These are phyloP conservation scores for Pneumocystis carinii DNA, from an alignment of 1,139 yeast species.

Conservation along the genomic window DNA sequence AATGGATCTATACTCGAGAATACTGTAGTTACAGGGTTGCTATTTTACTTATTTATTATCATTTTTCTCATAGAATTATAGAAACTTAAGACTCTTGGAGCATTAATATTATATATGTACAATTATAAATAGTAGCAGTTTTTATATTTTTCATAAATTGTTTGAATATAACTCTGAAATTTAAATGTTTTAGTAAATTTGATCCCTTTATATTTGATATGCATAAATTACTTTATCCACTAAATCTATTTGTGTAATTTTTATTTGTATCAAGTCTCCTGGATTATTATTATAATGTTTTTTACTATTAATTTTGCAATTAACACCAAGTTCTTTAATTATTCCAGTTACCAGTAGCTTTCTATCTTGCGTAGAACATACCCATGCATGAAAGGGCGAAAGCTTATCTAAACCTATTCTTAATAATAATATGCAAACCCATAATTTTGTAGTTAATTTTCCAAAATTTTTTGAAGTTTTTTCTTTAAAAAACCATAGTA, in stretches of 20 bases:
- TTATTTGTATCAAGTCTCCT: background rate
- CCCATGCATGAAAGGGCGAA: background rate
- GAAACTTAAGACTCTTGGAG: background rate
- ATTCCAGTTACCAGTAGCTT: background rate
- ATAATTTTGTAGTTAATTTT: background rate
- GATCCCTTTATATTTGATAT: background rate
- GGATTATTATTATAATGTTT: background rate
- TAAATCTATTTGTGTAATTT: background rate
- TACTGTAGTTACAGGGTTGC: background rate
- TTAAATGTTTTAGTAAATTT: background rate
- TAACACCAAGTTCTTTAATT: background rate
- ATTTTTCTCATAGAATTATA: background rate
- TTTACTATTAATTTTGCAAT: background rate
- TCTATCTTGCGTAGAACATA: background rate
- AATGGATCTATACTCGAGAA: conserved; percentile 70
- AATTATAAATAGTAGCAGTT: background rate
- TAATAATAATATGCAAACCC: background rate
- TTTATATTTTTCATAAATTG: background rate
- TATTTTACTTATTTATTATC: background rate
- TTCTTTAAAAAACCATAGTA: background rate
- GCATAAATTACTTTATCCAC: background rate
- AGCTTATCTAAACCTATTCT: background rate
- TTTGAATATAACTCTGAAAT: background rate
- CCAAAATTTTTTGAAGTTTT: background rate
- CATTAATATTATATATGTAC: background rate